Base-by-base conservation (phyloP, 176 grass and related monocot species). In the Oryza nivara region DNA sequence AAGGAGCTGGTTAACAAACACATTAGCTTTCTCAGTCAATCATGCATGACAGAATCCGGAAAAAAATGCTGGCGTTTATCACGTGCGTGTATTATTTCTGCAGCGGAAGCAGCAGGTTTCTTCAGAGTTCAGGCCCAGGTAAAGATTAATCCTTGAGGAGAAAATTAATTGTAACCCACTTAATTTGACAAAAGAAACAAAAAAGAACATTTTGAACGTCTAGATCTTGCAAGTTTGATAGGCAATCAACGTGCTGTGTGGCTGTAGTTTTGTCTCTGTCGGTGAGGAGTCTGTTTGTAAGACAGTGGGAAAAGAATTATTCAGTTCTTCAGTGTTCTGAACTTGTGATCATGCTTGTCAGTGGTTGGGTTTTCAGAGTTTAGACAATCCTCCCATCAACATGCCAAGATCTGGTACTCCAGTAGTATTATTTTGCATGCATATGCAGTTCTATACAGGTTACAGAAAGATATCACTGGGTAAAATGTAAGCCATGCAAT, bases 351-450 rank as follows among this genome's bases (percentile, higher is more conserved):
- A 4, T 54, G 73, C 12, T 1, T 75, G 48, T 56, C 73, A 75
- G 73, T 75, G 47, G 48, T 75, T 75, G 73, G 72, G 48, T 7
- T 54, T 75, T 58, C 15, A 20, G 73, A 63, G 9, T 63, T 63
- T 23, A 63, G 58, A 63, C 58, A 63, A 63, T 63, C 58, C 4
- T 63, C 58, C 16, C n/a, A 23, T 2, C 54, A 58, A 58, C 54
- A 17, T 54, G 4, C 52, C 17, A 58, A 20, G 5, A 20, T 58
- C 6, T 20, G 52, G 17, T 20, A 20, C 56, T 61, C 12, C 13
- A 49, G 47, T 49, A 4, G 12, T 15, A 56, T 63, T 63, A 9
- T 63, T 23, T 10, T 63, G 58, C 13, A 63, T 52, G 14, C 26
- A 20, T 30, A 15, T 54, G 47, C 73, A 75, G 16, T 9, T 54